Evolutionary conservation across 2,329 filamentous ascomycete species (phyloP), one percentile per base, ranked within the genome.

Genomic region (Arthroderma sp.): DNA sequence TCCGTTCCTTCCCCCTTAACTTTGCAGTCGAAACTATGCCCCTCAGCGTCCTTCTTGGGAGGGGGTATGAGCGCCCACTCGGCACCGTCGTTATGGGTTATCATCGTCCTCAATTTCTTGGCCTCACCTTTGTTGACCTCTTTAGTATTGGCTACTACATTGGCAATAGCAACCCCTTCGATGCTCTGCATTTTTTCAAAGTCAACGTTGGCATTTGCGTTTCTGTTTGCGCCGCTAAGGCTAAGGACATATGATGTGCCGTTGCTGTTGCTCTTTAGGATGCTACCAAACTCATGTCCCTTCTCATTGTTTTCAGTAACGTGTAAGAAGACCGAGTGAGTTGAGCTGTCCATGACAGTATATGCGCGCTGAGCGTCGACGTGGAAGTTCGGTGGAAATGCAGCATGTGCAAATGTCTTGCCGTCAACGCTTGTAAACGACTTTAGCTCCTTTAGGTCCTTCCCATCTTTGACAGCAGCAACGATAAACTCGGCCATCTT

Each of bases 261-360:
- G 68, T 98, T 97, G 65, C 90, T 96, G 75, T 98, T 98, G 68
- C 90, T 96, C 81, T 97, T 98, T 72, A 98, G 83, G 64, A 98
- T 88, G 23, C 86, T 86, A 38, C 93, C 93, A 65, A 87, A 90
- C 59, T 86, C 81, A 54, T 80, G 81, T 17, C 82, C 85, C 54
- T 77, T 69, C 2, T 76, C 75, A 41, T 79, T 80, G 65, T 87
- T 85, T 41, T 88, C 88, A 0, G 87, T 90, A 51, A 97, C 91
- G 67, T 97, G 94, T 58, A 98, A 74, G 73, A 97, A 97, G 59
- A 98, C 81, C 0, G 93, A 87, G 70, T 97, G 91, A 0, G 90
- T 95, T 1, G 89, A 93, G 71, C 91, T 96, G 69, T 96, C 91
- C 31, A 98, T 79, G 2, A 97, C 88, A 0, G 93, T 98, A 72